These are phyloP conservation scores for Trametes sp. DNA, from an alignment of 1,284 basidiomycete genomes.

Conservation along the genomic window DNA sequence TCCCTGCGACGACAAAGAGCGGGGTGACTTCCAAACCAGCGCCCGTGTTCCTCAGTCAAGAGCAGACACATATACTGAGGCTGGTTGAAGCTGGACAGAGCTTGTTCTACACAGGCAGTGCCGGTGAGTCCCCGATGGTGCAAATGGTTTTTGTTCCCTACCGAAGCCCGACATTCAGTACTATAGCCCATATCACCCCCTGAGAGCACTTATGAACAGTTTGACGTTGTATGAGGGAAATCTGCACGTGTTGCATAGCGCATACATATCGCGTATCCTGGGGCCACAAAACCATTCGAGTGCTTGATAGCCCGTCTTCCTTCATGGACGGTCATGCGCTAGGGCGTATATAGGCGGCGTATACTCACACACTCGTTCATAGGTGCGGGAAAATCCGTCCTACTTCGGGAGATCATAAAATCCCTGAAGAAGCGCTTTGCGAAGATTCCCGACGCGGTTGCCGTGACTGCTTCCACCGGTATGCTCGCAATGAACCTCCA, in stretches of 20 bases:
- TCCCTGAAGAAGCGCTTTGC: slow-evolving; percentile 58
- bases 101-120: slow-evolving; percentile 98
- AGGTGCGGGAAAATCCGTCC: slow-evolving; percentile 94
- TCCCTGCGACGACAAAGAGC: slow-evolving; percentile 27
- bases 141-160: neutral
- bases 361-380: slow-evolving; percentile 19
- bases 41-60: slow-evolving; percentile 72
- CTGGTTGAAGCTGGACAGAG: slow-evolving; percentile 78
- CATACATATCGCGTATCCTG: neutral
- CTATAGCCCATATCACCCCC: too few relatives aligned
- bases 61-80: slow-evolving; percentile 84
- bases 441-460: slow-evolving; percentile 65
- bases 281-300: neutral
- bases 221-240: too few relatives aligned
- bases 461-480: slow-evolving; percentile 91
- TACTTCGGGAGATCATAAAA: slow-evolving; percentile 86
- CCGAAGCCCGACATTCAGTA: neutral
- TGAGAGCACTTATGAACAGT: too few relatives aligned
- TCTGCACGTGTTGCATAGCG: too few relatives aligned
- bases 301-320: neutral
- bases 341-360: slow-evolving; percentile 21
- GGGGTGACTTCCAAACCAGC: slow-evolving; percentile 46
- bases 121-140: slow-evolving; percentile 64
- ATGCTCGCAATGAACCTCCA: slow-evolving; percentile 28
- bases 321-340: slow-evolving; percentile 38